These are phyloP conservation scores for Dothideomycetes sp. DNA, from an alignment of 2,329 filamentous ascomycete species.

Conservation along the genomic window DNA sequence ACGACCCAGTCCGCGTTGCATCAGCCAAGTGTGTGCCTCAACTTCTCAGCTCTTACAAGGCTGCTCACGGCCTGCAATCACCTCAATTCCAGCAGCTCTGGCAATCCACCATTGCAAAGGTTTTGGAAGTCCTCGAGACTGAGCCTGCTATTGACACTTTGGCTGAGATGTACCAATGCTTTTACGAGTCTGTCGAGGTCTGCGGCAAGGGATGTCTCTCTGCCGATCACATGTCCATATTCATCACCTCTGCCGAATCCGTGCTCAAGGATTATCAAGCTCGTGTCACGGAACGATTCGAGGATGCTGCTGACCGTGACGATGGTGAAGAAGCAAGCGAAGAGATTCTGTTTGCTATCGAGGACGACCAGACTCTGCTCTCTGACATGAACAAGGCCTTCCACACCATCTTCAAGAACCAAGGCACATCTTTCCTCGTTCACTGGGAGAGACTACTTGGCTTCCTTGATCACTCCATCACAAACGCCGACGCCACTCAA, in stretches of 20 bases:
- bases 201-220: constrained; percentile 76
- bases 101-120: constrained; percentile 75
- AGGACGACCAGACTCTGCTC: constrained; percentile 91
- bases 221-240: constrained; percentile 67
- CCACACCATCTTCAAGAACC: constrained; percentile 97
- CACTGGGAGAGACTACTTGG: constrained; percentile 77
- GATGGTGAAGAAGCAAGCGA: constrained; percentile 66
- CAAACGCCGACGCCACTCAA: constrained; percentile 73
- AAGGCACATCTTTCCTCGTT: constrained; percentile 71
- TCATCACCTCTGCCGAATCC: constrained; percentile 75
- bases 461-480: constrained; percentile 79
- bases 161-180: constrained; percentile 99
- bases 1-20: constrained; percentile 90
- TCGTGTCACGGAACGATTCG: constrained; percentile 70
- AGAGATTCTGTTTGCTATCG: constrained; percentile 79
- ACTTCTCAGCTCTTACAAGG: constrained; percentile 87
- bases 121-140: constrained; percentile 84
- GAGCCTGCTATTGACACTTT: constrained; percentile 94
- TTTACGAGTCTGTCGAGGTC: constrained; percentile 96
- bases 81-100: constrained; percentile 73
- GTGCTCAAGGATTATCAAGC: constrained; percentile 88
- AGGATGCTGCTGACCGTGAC: constrained; percentile 74
- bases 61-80: constrained; percentile 72
- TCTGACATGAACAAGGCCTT: constrained; percentile 99
- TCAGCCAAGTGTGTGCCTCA: constrained; percentile 92